Percentiles rank a stretch among this genome's conserved stretches.
These are phyloP conservation scores for Erodium trifolium DNA, from an alignment of 441 rosid genomes.

Conservation along the genomic window DNA sequence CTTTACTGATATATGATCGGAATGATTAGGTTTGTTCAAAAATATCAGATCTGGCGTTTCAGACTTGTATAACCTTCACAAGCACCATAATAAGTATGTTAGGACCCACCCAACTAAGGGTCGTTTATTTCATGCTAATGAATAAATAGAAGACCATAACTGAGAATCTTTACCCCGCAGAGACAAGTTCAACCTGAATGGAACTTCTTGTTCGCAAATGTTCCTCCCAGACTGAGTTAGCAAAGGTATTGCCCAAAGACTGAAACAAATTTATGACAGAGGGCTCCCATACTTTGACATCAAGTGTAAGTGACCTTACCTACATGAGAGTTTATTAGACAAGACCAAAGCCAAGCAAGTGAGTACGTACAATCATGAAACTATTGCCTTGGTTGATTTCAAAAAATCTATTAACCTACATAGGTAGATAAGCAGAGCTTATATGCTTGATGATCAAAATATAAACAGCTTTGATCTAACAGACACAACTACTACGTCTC, in stretches of 20 bases:
- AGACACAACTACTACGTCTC: not conserved
- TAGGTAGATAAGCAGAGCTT: too few species aligned
- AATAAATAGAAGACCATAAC: slow-evolving; percentile 16
- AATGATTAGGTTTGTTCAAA: slow-evolving; percentile 54
- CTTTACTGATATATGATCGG: slow-evolving; percentile 80
- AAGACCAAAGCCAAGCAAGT: not conserved
- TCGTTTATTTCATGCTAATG: slow-evolving; percentile 12
- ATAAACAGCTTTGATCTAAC: not conserved
- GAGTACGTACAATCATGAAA: too few species aligned
- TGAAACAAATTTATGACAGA: slow-evolving; percentile 92
- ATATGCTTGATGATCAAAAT: too few species aligned
- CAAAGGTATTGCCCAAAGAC: slow-evolving; percentile 87
- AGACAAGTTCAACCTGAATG: slow-evolving; percentile 60
- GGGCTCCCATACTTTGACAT: slow-evolving; percentile 97
- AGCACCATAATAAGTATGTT: slow-evolving; percentile 21
- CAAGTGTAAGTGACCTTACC: slow-evolving; percentile 98
- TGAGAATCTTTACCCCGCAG: slow-evolving; percentile 47
- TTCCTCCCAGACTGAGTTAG: slow-evolving; percentile 98
- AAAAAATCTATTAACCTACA: too few species aligned
- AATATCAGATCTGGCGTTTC: slow-evolving; percentile 58
- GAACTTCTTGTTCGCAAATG: slow-evolving; percentile 71
- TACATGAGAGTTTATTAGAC: slow-evolving; percentile 30
- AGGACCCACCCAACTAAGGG: slow-evolving; percentile 20
- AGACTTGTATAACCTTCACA: slow-evolving; percentile 49
- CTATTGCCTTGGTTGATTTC: too few species aligned